phyloP scores from a whole-genome alignment of 495 filamentous ascomycete species.

The Bryoglossum gracile region DNA sequence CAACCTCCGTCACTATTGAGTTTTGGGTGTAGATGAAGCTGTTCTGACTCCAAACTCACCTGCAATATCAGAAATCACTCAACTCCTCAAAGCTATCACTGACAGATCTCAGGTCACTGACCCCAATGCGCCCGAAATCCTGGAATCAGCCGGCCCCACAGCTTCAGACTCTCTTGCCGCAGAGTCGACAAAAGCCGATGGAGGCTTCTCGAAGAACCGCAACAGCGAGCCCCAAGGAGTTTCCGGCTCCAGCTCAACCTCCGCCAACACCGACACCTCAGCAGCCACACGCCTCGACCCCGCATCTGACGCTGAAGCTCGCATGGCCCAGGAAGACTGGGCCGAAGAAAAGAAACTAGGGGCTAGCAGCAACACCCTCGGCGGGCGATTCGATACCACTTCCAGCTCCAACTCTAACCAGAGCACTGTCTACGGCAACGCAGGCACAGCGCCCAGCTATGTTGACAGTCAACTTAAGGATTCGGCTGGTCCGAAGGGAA shows the following conservation, averaged over 20 bases:
- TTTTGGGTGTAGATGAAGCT: no score
- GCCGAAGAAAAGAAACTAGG: constrained; percentile 13
- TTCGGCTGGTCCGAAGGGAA: constrained; percentile 41
- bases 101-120: constrained; percentile 32
- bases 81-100: background rate
- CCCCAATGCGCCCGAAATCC: constrained; percentile 34
- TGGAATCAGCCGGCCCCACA: constrained; percentile 50
- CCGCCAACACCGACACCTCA: constrained; percentile 50
- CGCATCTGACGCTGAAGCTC: constrained; percentile 38
- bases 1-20: no score
- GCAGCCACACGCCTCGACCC: constrained; percentile 43
- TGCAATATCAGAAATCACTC: no score
- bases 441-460: constrained; percentile 38
- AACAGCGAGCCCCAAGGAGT: constrained; percentile 42
- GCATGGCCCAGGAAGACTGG: constrained; percentile 40
- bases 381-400: constrained; percentile 44
- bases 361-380: constrained; percentile 29
- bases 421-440: constrained; percentile 14
- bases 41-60: no score
- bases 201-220: constrained; percentile 46
- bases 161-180: constrained; percentile 59
- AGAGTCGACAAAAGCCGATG: constrained; percentile 47
- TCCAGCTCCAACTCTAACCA: constrained; percentile 28
- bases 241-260: constrained; percentile 40
- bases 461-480: constrained; percentile 31